Base-by-base conservation (phyloP, 2,329 filamentous ascomycete species). In the Fusarium haematococcum region DNA sequence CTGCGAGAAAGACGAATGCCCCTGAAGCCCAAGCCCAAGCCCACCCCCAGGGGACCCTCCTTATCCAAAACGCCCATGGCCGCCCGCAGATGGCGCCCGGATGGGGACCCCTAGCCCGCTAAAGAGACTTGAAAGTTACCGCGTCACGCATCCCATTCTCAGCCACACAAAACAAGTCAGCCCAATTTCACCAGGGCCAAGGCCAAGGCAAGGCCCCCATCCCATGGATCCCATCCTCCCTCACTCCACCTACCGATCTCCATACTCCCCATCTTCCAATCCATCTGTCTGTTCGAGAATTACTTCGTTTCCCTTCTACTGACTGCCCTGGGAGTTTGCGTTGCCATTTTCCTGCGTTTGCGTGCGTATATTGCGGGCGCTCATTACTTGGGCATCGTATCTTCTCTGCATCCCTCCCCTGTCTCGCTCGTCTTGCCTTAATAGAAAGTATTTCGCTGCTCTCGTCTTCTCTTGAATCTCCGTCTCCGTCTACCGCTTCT, bases 111-210 rank as follows among this genome's bases (percentile, higher is more conserved):
- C 45, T 50, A 50, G 45, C 37, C 56, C 35, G 35, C 56, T 58
- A 58, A 41, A 58, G 57, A 60, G 41, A 27, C 37, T 43, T 32
- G 39, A 20, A 18, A 37, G 7, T n/a, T 43, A 43, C 57, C 23
- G 18, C n/a, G 64, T 61, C 32, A 61, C 43, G 27, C 30, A 33
- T 75, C 41, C 37, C 41, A 45, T 41, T 11, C 41, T 45, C 73
- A 75, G 73, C 73, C 73, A 75, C 73, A 75, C 25, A 50, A 50
- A 50, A 50, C 45, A 50, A 50, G 60, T 68, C 70, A 75, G 63
- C 73, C 59, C 70, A 74, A 75, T 57, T 56, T 68, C n/a, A 48
- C 14, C 43, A 25, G 25, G 43, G 43, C 20, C 35, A 54, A 30
- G 11, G 48, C 60, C 70, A 63, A n/a, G 37, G 18, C 37, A 41